Evolutionary conservation across 2,329 filamentous ascomycete genomes (phyloP).

Genomic region (Colletotrichum liaoningense): DNA sequence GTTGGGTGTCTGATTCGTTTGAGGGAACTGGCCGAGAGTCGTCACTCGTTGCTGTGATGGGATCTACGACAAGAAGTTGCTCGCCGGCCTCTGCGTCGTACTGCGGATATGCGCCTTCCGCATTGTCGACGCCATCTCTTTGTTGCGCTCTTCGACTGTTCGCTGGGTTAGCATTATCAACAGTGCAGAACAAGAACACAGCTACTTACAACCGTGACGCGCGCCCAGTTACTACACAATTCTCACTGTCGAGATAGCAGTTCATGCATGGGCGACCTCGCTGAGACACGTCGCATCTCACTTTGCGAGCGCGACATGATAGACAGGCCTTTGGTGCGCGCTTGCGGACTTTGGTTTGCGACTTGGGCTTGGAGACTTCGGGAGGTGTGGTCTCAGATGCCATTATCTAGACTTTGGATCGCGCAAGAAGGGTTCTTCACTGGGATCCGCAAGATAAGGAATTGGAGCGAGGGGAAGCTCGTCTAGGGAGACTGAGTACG

Average conservation of each 20-base stretch:
- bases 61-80: slow-evolving; percentile 42
- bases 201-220: slow-evolving; percentile 52
- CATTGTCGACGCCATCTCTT: slow-evolving; percentile 41
- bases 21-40: slow-evolving; percentile 39
- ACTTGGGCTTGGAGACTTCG: slow-evolving; percentile 43
- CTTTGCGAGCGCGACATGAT: slow-evolving; percentile 63
- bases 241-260: slow-evolving; percentile 62
- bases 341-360: slow-evolving; percentile 52
- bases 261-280: slow-evolving; percentile 63
- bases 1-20: not conserved
- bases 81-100: slow-evolving; percentile 41
- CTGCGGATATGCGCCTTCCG: slow-evolving; percentile 43
- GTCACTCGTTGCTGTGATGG: slow-evolving; percentile 42
- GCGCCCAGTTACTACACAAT: slow-evolving; percentile 52
- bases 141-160: slow-evolving; percentile 44
- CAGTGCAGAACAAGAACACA: not conserved
- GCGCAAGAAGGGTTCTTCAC: not conserved
- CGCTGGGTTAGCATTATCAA: not conserved
- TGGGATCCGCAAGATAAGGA: not conserved
- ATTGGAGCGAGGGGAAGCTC: slow-evolving; percentile 26
- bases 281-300: slow-evolving; percentile 62
- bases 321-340: slow-evolving; percentile 62
- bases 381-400: slow-evolving; percentile 37
- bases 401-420: slow-evolving; percentile 12
- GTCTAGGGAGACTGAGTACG: slow-evolving; percentile 8